Evolutionary conservation across 345 rosid species (phyloP).

Genomic region (Bretschneidera sinensis): DNA sequence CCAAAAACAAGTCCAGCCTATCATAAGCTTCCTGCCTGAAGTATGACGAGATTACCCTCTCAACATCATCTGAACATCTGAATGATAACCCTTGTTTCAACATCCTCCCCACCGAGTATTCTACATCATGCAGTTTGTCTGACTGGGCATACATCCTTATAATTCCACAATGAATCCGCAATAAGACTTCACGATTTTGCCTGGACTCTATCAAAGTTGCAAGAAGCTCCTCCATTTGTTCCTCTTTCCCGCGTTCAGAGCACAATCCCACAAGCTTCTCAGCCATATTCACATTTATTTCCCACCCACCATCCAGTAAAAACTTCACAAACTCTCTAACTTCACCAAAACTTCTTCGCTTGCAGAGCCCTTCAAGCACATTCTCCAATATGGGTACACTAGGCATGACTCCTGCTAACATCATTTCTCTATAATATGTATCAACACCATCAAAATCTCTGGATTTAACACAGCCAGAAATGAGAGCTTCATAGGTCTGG

Average conservation of each 20-base stretch:
- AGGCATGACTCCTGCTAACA: constrained; percentile 21
- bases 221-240: constrained; percentile 32
- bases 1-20: constrained; percentile 32
- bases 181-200: constrained; percentile 18
- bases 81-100: constrained; percentile 31
- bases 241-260: constrained; percentile 18
- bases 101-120: constrained; percentile 43
- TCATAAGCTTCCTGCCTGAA: constrained; percentile 40
- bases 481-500: constrained; percentile 28
- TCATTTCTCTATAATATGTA: constrained; percentile 23
- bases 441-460: constrained; percentile 30
- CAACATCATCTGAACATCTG: constrained; percentile 27
- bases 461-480: constrained; percentile 20
- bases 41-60: constrained; percentile 34
- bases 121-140: constrained; percentile 36
- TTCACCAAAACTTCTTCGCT: constrained; percentile 10
- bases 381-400: constrained; percentile 21
- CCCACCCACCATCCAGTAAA: constrained; percentile 21
- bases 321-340: constrained; percentile 23
- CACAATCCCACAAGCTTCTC: constrained; percentile 23
- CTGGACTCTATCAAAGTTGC: constrained; percentile 15
- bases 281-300: constrained; percentile 24
- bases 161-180: constrained; percentile 22
- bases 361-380: constrained; percentile 27
- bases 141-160: constrained; percentile 28